phyloP scores from a whole-genome alignment of 306 rosid species.

The Morella rubra region DNA sequence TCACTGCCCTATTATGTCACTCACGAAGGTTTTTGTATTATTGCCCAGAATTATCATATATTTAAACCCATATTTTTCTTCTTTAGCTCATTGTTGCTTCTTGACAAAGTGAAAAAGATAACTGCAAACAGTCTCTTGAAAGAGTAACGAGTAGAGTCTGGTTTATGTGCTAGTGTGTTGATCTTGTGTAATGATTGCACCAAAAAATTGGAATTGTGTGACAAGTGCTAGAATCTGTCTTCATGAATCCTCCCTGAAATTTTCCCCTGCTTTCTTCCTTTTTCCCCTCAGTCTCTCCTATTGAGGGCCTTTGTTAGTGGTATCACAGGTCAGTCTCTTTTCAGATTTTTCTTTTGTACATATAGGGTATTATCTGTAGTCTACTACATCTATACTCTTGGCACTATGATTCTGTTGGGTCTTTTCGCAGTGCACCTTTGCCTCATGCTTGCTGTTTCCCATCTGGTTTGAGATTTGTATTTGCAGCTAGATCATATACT shows the following conservation, averaged over 20 bases:
- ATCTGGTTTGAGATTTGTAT: background rate
- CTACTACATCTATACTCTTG: background rate
- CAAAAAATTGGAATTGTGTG: background rate
- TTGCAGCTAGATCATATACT: background rate
- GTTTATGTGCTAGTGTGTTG: background rate
- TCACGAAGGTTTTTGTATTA: too few species aligned
- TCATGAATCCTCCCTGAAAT: background rate
- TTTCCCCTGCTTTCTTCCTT: background rate
- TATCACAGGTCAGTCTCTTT: background rate
- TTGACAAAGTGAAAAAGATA: background rate
- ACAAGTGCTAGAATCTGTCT: background rate
- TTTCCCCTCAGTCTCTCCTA: background rate
- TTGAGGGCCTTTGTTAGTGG: background rate
- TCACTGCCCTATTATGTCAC: too few species aligned
- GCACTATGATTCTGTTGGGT: background rate
- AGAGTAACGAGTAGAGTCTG: background rate
- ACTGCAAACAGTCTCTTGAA: background rate
- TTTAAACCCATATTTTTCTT: background rate
- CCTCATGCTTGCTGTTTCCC: background rate
- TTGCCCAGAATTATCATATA: too few species aligned
- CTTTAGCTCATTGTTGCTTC: background rate
- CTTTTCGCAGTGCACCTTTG: background rate
- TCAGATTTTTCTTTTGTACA: too few species aligned
- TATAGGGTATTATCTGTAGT: background rate
- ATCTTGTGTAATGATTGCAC: background rate